phyloP scores from a whole-genome alignment of 2,329 filamentous ascomycete genomes.

The Colletotrichum nymphaeae region DNA sequence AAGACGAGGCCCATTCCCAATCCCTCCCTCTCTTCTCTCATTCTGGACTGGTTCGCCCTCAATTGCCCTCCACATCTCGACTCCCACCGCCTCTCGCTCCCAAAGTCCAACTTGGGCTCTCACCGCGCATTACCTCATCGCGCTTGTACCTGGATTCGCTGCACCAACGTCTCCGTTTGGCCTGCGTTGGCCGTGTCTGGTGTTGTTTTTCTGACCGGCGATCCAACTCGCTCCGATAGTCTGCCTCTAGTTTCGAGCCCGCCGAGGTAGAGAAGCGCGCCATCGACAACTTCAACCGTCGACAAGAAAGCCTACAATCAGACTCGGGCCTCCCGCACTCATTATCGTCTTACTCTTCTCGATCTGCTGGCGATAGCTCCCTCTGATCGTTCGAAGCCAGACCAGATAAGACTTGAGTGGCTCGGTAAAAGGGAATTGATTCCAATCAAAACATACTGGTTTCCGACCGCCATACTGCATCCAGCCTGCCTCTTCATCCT shows the following conservation, averaged over 20 bases:
- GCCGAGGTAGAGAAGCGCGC: slow-evolving; percentile 23
- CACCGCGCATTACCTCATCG: slow-evolving; percentile 23
- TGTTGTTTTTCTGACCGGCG: slow-evolving; percentile 24
- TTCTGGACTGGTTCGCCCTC: slow-evolving; percentile 25
- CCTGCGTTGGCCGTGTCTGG: slow-evolving; percentile 9
- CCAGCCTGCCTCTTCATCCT: slow-evolving; percentile 16
- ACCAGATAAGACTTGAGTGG: slow-evolving; percentile 15
- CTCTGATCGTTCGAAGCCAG: neutral
- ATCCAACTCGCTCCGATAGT: slow-evolving; percentile 27
- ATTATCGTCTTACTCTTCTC: slow-evolving; percentile 6
- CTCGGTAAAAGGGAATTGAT: slow-evolving; percentile 7
- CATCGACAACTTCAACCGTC: slow-evolving; percentile 14
- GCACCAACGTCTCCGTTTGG: neutral
- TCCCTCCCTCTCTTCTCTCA: slow-evolving; percentile 23
- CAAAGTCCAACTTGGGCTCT: slow-evolving; percentile 17
- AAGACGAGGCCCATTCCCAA: slow-evolving; percentile 33
- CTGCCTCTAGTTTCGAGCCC: slow-evolving; percentile 26
- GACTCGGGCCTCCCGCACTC: slow-evolving; percentile 20
- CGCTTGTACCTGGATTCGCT: slow-evolving; percentile 5
- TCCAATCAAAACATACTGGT: neutral
- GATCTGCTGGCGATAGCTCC: neutral
- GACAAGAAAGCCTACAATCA: neutral
- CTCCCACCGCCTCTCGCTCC: slow-evolving; percentile 31
- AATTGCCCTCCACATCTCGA: slow-evolving; percentile 17
- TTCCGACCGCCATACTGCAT: slow-evolving; percentile 9